Conservation (phyloP, 495 filamentous ascomycete genomes). For the Podospora comata region DNA sequence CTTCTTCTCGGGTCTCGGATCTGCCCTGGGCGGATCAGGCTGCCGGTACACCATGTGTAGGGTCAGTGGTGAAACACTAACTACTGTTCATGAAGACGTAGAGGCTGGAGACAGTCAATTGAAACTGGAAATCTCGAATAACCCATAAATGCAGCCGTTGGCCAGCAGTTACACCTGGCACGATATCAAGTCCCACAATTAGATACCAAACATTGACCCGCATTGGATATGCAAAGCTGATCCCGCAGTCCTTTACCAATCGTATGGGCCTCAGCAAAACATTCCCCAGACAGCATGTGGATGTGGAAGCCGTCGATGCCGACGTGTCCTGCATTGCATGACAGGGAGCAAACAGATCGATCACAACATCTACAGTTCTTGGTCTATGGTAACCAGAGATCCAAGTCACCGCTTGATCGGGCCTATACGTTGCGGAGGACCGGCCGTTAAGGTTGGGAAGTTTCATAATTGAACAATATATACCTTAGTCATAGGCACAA, state of each 20-base stretch:
- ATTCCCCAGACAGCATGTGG: background rate
- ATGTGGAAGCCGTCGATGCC: background rate
- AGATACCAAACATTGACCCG: background rate
- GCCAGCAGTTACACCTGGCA: no score
- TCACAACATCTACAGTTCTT: background rate
- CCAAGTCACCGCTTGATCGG: background rate
- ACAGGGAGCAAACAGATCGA: background rate
- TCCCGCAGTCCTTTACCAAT: background rate
- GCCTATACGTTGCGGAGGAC: no score
- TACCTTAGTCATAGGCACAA: no score
- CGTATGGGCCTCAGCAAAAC: background rate
- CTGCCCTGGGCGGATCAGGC: background rate
- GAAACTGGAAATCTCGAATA: background rate
- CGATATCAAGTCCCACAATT: no score
- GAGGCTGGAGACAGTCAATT: background rate
- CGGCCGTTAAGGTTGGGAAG: no score
- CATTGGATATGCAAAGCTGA: background rate
- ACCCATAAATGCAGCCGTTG: background rate
- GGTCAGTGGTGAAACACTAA: background rate
- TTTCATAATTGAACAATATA: no score
- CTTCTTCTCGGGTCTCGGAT: background rate
- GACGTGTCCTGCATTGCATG: conserved; percentile 1
- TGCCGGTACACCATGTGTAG: background rate
- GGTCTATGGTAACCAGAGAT: background rate
- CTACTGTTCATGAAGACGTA: background rate